Base-by-base conservation (phyloP, 345 rosid genomes). In the Euphorbia lathyris region DNA sequence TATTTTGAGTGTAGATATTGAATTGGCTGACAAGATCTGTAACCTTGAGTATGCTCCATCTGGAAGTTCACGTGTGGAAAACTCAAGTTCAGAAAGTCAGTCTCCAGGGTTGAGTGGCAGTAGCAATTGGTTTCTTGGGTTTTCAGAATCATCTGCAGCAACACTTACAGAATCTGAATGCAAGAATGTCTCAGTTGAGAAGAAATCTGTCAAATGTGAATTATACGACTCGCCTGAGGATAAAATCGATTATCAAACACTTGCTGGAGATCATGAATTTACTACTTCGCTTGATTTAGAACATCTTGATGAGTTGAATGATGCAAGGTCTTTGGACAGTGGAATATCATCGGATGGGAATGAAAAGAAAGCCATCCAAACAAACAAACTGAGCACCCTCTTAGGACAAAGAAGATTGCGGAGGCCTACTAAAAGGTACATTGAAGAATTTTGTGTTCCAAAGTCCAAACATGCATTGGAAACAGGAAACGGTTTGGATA, bases 61-160 rank as follows among this genome's bases (percentile, higher is more conserved):
- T 19, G 73, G 72, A 62, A 83, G 77, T 58, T 55, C 68, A 38
- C 66, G 55, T 60, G 48, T 82, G 62, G 80, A 72, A 29, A 82
- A 80, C 79, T 83, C 85, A 23, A 81, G 83, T 78, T 80, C 88
- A 45, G 88, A 87, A 79, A 79, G 96, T 80, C 84, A 61, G 79
- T 86, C 96, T 73, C 93, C 98, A 5, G 91, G 82, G 61, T 65
- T 78, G 32, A 84, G 88, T 69, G 84, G 83, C 80, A 72, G 78
- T 65, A 80, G 85, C 77, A 82, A 77, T 74, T 77, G 74, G 59
- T 82, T 81, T 38, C 48, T 50, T 9, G 86, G 86, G 67, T 69
- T 83, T 58, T 83, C 89, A 11, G 89, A 86, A 69, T 81, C 85
- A 45, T 81, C 89, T 45, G 78, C 73, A 10, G 82, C 75, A 66